A percentile compares a stretch with the other conserved stretches of the same genome.
These are phyloP conservation scores for Termitomyces heimii DNA, from an alignment of 768 basidiomycete species.

Conservation along the genomic window DNA sequence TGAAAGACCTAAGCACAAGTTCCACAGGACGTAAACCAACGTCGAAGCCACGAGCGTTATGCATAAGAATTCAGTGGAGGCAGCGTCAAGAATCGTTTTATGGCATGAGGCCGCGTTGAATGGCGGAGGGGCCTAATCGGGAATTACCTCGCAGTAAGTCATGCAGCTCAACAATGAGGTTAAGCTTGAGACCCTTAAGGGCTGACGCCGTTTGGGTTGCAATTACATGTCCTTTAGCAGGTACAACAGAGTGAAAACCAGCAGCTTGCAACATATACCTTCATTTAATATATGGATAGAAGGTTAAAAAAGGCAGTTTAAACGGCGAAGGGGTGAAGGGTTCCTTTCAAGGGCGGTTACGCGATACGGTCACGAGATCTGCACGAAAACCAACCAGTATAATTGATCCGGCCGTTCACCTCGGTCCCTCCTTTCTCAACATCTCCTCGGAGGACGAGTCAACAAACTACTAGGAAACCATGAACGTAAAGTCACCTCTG, in stretches of 20 bases:
- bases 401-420: constrained; percentile 1
- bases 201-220: background rate
- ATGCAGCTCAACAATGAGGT: background rate
- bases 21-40: constrained; percentile 2
- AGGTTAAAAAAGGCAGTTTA: background rate
- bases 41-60: background rate
- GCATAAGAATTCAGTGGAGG: background rate
- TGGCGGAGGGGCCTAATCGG: background rate
- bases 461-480: background rate
- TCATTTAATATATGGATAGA: background rate
- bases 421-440: background rate
- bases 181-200: background rate
- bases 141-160: background rate
- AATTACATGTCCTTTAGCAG: background rate
- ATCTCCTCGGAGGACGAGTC: background rate
- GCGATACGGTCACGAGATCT: background rate
- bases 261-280: background rate
- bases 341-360: background rate
- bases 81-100: background rate
- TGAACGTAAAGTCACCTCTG: background rate
- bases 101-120: constrained; percentile 1
- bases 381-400: background rate
- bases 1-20: background rate
- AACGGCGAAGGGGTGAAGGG: no score
- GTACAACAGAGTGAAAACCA: background rate